These are phyloP conservation scores for Stygiomarasmius scandens DNA, from an alignment of 1,284 basidiomycete genomes.

Conservation along the genomic window DNA sequence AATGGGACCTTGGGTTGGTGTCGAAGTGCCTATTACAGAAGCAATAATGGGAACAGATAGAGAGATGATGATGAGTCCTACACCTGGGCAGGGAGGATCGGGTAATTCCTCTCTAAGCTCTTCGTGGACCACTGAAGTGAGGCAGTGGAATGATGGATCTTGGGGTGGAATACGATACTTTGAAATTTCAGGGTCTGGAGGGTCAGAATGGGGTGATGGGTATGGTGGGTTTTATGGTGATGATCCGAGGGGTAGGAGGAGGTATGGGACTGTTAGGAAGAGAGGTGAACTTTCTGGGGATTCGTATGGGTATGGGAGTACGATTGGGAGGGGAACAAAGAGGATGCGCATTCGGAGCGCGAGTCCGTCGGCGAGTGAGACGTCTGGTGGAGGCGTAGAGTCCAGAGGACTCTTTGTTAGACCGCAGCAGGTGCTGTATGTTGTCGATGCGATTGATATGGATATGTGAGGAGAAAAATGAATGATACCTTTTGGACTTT, in stretches of 20 bases:
- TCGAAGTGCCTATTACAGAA: conserved; percentile 73
- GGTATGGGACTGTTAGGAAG: conserved; percentile 47
- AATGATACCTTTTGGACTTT: not conserved
- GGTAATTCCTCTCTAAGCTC: not conserved
- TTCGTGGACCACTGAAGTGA: conserved; percentile 29
- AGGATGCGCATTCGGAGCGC: conserved; percentile 48
- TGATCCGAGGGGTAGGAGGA: conserved; percentile 50
- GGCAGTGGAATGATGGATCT: conserved; percentile 83
- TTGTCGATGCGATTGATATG: conserved; percentile 66
- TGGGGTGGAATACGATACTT: conserved; percentile 83
- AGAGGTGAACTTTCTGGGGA: conserved; percentile 61
- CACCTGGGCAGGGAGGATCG: not conserved
- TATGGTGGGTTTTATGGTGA: conserved; percentile 42
- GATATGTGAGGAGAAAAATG: conserved; percentile 35
- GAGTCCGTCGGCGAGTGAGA: conserved; percentile 69
- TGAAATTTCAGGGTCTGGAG: conserved; percentile 50
- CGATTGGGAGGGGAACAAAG: conserved; percentile 60
- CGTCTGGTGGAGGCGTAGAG: conserved; percentile 46
- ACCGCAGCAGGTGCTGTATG: conserved; percentile 81
- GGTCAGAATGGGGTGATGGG: conserved; percentile 63
- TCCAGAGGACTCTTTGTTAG: conserved; percentile 77
- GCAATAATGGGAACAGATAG: conserved; percentile 17
- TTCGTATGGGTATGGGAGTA: conserved; percentile 53
- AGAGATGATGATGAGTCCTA: conserved; percentile 7
- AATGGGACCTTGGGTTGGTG: conserved; percentile 86